phyloP scores from a whole-genome alignment of 2,329 filamentous ascomycete genomes.

The Aspergillus japonicus region DNA sequence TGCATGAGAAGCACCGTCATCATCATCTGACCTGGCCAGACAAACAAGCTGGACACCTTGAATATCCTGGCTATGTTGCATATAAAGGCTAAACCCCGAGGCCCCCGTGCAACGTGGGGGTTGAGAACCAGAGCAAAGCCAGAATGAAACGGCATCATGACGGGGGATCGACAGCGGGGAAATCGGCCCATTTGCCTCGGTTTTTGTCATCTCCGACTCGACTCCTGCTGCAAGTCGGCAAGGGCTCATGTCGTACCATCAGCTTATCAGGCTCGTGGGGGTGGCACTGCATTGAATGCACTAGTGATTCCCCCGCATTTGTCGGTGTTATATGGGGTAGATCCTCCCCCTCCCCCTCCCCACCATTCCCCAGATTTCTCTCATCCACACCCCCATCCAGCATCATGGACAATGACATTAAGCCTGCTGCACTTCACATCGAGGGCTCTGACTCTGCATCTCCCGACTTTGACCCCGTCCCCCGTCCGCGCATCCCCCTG shows the following conservation, averaged over 20 bases:
- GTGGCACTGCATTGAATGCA: background rate
- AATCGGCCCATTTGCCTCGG: background rate
- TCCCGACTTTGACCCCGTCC: background rate
- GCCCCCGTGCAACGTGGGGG: background rate
- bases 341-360: background rate
- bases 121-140: background rate
- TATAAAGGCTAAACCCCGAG: background rate
- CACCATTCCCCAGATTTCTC: background rate
- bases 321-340: background rate
- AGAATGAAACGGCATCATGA: background rate
- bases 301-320: background rate
- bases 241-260: background rate
- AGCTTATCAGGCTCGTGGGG: background rate
- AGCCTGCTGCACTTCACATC: background rate
- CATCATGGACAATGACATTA: background rate
- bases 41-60: background rate
- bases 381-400: background rate
- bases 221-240: background rate
- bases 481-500: conserved; percentile 24
- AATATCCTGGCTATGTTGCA: too few relatives aligned
- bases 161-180: background rate
- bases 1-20: background rate
- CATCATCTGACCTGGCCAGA: background rate
- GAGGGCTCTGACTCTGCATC: background rate
- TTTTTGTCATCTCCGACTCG: too few relatives aligned